Percentiles rank a stretch among this genome's conserved stretches.
Conservation (phyloP, 2,329 filamentous ascomycete species). For the Paraphoma sp. region DNA sequence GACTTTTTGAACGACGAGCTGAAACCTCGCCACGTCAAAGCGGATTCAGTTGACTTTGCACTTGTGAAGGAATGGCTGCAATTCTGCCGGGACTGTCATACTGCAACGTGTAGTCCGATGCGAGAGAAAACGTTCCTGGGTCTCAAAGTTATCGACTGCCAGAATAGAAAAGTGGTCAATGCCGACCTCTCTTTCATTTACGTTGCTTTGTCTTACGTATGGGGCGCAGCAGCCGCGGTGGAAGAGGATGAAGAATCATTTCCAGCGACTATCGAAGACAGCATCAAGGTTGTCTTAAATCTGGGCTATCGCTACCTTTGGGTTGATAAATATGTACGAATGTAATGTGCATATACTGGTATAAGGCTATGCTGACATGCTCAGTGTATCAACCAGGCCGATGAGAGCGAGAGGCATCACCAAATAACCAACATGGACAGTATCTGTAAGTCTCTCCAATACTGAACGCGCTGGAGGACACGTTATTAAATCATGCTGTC, state of each 20-base stretch:
- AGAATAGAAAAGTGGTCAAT: background rate
- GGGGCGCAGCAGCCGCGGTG: background rate
- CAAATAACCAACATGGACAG: conserved; percentile 15
- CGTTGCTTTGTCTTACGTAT: conserved; percentile 1
- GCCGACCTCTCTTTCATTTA: background rate
- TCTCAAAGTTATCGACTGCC: conserved; percentile 2
- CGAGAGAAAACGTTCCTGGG: background rate
- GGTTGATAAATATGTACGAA: conserved; percentile 8
- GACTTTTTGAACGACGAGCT: too few species aligned
- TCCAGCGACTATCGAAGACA: background rate
- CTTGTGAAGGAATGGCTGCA: background rate
- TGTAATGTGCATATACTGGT: background rate
- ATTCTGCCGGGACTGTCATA: background rate
- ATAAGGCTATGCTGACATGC: background rate
- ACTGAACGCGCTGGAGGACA: too few species aligned
- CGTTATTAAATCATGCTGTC: too few species aligned
- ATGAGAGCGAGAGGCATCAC: conserved; percentile 4
- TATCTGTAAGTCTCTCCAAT: background rate
- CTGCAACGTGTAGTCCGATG: background rate
- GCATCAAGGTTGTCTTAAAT: background rate
- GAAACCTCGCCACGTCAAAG: too few species aligned
- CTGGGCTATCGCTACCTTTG: conserved; percentile 8
- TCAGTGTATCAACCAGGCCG: conserved; percentile 16
- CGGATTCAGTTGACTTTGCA: background rate
- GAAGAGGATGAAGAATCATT: background rate